A percentile compares a stretch with the other conserved stretches of the same genome.
Conservation (phyloP, 208 protist genomes). For the Vickermania spadyakhi region DNA sequence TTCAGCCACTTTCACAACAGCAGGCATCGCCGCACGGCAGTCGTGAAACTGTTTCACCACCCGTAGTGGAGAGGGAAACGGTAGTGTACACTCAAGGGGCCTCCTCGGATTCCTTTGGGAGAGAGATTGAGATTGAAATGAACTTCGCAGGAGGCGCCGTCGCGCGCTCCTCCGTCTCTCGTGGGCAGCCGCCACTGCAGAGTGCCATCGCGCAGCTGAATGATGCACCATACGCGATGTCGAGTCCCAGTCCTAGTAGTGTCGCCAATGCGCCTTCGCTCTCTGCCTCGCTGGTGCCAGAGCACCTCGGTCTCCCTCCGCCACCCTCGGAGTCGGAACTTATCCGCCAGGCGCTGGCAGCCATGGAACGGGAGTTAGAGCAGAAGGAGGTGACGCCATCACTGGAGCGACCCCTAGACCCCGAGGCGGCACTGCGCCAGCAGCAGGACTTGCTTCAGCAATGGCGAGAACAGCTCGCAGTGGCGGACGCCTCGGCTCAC, state of each 20-base stretch:
- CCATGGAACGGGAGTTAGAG: background rate
- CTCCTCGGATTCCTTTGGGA: background rate
- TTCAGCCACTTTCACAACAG: background rate
- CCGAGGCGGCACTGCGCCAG: background rate
- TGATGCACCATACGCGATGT: no score
- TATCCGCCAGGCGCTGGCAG: background rate
- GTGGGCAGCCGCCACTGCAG: background rate
- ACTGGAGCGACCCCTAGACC: background rate
- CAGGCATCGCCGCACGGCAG: background rate
- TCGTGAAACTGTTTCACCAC: background rate
- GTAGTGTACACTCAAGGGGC: background rate
- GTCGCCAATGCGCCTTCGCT: background rate
- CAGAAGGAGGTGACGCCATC: background rate
- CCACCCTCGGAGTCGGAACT: background rate
- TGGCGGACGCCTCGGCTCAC: background rate
- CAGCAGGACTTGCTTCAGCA: background rate
- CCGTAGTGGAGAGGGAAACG: background rate
- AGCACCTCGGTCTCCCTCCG: background rate
- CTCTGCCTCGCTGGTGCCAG: background rate
- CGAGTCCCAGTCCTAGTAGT: background rate
- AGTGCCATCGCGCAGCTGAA: background rate
- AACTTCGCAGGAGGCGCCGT: background rate
- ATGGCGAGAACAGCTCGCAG: background rate
- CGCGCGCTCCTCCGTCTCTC: background rate
- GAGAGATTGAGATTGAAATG: background rate